Evolutionary conservation across 352 stramenopile species (phyloP).

Genomic region (Phytophthora foliorum): DNA sequence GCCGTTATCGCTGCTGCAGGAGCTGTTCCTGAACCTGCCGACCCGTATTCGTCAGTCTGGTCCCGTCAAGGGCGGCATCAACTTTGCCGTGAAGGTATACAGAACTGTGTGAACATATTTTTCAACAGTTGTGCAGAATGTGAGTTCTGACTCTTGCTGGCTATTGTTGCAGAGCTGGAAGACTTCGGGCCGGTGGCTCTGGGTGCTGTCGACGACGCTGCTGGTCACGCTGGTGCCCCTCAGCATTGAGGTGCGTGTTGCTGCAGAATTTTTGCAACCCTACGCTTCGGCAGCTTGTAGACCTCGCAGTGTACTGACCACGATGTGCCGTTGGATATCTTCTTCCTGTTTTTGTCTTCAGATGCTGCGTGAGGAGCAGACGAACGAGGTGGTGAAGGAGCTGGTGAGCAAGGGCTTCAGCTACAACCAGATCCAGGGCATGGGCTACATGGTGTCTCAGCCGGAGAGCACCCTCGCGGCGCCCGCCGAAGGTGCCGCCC

Average conservation of each 20-base stretch:
- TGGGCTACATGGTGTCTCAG: slow-evolving; percentile 83
- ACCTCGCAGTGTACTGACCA: background rate
- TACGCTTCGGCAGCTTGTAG: background rate
- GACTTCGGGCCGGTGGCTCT: slow-evolving; percentile 76
- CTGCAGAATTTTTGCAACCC: background rate
- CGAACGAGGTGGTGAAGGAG: slow-evolving; percentile 87
- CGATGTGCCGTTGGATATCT: background rate
- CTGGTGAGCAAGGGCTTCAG: slow-evolving; percentile 84
- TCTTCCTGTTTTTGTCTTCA: slow-evolving; percentile 25
- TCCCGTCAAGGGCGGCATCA: slow-evolving; percentile 67
- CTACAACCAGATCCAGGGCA: slow-evolving; percentile 86
- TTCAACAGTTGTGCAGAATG: background rate
- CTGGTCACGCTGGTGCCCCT: slow-evolving; percentile 88
- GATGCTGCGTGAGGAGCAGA: slow-evolving; percentile 87
- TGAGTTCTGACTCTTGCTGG: slow-evolving; percentile 21
- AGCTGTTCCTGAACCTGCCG: slow-evolving; percentile 77
- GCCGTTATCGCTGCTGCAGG: slow-evolving; percentile 37
- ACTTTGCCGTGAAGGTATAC: slow-evolving; percentile 61
- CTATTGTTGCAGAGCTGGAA: slow-evolving; percentile 53
- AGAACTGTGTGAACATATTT: background rate
- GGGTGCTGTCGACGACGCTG: slow-evolving; percentile 86
- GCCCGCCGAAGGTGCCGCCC: slow-evolving; percentile 43
- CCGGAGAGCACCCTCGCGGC: slow-evolving; percentile 71
- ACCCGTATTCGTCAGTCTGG: slow-evolving; percentile 73
- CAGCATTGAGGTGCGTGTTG: slow-evolving; percentile 79